Base-by-base conservation (phyloP, 148 eudicot genomes). In the Limonium bicolor region DNA sequence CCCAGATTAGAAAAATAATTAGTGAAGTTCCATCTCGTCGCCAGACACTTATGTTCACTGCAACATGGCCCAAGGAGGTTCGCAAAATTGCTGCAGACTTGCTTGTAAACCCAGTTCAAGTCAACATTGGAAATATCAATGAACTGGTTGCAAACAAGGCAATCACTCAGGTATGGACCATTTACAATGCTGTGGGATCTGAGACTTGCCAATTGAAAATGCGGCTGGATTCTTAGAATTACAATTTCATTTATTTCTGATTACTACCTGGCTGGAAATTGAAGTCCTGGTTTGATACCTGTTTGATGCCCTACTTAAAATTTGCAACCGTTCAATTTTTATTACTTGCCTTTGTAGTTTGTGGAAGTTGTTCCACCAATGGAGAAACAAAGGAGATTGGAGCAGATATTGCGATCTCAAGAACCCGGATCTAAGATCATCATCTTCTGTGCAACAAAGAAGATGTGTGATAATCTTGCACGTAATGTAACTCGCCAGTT, bases 61-160 rank as follows among this genome's bases (percentile, higher is more conserved):
- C 96, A 32, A 87, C 96, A 16, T 87, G 96, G 96, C 96, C 96
- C 8, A 87, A 87, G 55, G 94, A 87, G 67, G 96, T 87, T 18
- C 88, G 96, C 47, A 82, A 63, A 66, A 88, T 88, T 52, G 96
- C 96, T 41, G 74, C 86, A 20, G 96, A 87, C 69, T 48, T 87
- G 25, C 42, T 87, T 54, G 63, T 64, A 29, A 76, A 77, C 59
- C 94, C 96, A 28, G 77, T 79, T 28, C 96, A 87, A 60, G 96
- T 87, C 41, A 87, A 87, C 61, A 87, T 87, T 55, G 96, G 96
- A 50, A 87, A 82, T 69, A 77, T 76, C 12, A 80, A 87, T 52
- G 94, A 79, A 51, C 90, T 87, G 58, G 96, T 74, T 61, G 96
- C 96, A 9, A 87, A 87, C 74, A 87, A 87, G 66, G 54, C 94